phyloP scores from a whole-genome alignment of 2,329 filamentous ascomycete genomes.

The Penicillium aurantiogriseum region DNA sequence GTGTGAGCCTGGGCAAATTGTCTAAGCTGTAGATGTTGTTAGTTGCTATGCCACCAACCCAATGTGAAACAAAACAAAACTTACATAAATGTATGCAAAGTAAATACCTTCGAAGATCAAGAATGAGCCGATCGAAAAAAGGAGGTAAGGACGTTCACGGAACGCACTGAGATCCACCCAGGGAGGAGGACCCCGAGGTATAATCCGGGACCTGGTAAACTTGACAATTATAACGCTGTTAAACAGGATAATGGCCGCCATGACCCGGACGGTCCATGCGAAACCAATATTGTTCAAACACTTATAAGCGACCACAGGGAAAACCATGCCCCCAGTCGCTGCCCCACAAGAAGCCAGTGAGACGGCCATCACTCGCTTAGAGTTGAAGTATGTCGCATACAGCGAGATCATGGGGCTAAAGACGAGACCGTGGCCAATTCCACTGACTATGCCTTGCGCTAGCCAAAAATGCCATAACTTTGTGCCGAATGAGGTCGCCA shows the following conservation, averaged over 20 bases:
- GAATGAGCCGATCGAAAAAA: conserved; percentile 10
- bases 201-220: conserved; percentile 45
- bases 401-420: conserved; percentile 43
- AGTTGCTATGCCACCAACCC: background rate
- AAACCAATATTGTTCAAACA: conserved; percentile 46
- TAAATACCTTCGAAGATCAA: conserved; percentile 12
- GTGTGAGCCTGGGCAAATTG: conserved; percentile 6
- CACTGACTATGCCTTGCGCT: conserved; percentile 44
- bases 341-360: conserved; percentile 38
- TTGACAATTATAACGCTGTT: conserved; percentile 29
- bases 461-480: conserved; percentile 53
- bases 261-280: conserved; percentile 47
- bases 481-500: conserved; percentile 47
- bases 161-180: conserved; percentile 55
- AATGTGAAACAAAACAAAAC: background rate
- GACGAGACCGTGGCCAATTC: conserved; percentile 43
- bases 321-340: conserved; percentile 45
- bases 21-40: background rate
- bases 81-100: conserved; percentile 13
- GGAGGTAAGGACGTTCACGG: conserved; percentile 24
- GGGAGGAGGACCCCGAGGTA: conserved; percentile 50
- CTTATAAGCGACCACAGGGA: conserved; percentile 45
- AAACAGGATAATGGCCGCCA: conserved; percentile 49
- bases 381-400: conserved; percentile 43
- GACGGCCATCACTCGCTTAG: conserved; percentile 39